These are phyloP conservation scores for Moricandia arvensis DNA, from an alignment of 345 rosid genomes.

Conservation along the genomic window DNA sequence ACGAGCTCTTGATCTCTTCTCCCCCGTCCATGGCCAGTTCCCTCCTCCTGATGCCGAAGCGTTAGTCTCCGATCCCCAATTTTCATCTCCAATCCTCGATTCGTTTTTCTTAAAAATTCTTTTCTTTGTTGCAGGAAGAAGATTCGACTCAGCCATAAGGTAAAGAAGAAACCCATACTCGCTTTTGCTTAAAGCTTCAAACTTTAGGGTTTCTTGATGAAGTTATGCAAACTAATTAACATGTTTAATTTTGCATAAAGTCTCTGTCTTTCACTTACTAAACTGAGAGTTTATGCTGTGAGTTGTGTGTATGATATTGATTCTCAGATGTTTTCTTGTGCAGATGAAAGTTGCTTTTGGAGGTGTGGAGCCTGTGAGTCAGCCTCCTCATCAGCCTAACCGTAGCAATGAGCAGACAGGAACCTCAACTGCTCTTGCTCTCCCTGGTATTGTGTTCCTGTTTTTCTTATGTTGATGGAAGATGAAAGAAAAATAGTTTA, in stretches of 20 bases:
- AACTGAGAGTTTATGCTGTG: background rate
- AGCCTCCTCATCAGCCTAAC: constrained; percentile 44
- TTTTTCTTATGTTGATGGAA: background rate
- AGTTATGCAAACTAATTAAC: background rate
- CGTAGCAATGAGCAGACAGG: constrained; percentile 40
- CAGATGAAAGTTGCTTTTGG: constrained; percentile 63
- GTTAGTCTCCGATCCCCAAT: constrained; percentile 40
- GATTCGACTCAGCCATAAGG: constrained; percentile 89
- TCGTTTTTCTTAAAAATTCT: no score
- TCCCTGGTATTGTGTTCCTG: constrained; percentile 50
- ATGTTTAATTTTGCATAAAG: background rate
- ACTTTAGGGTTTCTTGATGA: constrained; percentile 1
- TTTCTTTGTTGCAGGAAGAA: constrained; percentile 53
- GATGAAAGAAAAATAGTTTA: background rate
- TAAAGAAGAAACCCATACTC: constrained; percentile 26
- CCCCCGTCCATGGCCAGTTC: constrained; percentile 68
- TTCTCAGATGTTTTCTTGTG: constrained; percentile 8
- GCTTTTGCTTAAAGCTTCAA: constrained; percentile 19
- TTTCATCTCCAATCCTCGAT: background rate
- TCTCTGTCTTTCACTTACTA: background rate
- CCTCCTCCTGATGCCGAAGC: constrained; percentile 81
- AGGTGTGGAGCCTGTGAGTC: constrained; percentile 49
- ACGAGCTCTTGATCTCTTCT: constrained; percentile 85
- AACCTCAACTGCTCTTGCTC: constrained; percentile 62
- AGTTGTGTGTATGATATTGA: background rate